A percentile compares a stretch with the other conserved stretches of the same genome.
phyloP scores from a whole-genome alignment of 1,284 basidiomycete genomes.

The Papiliotrema terrestris region DNA sequence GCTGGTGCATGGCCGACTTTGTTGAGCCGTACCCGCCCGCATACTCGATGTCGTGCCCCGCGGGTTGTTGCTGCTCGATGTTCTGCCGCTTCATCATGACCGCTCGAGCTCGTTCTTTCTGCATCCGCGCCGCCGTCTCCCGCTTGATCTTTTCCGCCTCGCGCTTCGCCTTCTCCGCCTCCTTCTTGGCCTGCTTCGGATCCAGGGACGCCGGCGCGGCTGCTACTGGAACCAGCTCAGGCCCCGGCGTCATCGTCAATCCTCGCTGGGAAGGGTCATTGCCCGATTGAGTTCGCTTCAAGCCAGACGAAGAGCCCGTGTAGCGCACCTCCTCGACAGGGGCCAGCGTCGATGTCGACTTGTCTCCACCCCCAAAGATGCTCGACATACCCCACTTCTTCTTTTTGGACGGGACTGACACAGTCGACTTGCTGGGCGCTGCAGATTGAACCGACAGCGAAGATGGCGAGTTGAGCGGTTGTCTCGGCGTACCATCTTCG shows the following conservation, averaged over 20 bases:
- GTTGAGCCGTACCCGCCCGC: conserved; percentile 6
- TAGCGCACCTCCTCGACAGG: conserved; percentile 58
- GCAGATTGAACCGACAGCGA: conserved; percentile 5
- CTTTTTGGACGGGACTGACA: conserved; percentile 32
- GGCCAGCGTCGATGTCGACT: conserved; percentile 53
- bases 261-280: conserved; percentile 63
- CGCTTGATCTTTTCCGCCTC: conserved; percentile 87
- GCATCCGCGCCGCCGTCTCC: conserved; percentile 63
- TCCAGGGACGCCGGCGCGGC: conserved; percentile 53
- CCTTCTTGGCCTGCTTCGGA: conserved; percentile 83
- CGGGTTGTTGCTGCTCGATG: conserved; percentile 57
- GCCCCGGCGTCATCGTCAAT: conserved; percentile 45
- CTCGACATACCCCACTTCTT: conserved; percentile 50
- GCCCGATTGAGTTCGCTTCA: conserved; percentile 82
- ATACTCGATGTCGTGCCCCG: conserved; percentile 27
- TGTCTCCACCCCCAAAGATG: conserved; percentile 76
- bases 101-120: conserved; percentile 80
- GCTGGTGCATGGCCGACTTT: background rate
- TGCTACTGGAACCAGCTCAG: conserved; percentile 23
- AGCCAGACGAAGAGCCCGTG: conserved; percentile 57
- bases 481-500: conserved; percentile 12
- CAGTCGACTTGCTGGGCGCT: background rate
- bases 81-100: conserved; percentile 90
- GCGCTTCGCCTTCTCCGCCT: conserved; percentile 74
- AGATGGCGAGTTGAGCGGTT: conserved; percentile 15